Conservation (phyloP, 306 rosid genomes). For the Trifolium pratense region DNA sequence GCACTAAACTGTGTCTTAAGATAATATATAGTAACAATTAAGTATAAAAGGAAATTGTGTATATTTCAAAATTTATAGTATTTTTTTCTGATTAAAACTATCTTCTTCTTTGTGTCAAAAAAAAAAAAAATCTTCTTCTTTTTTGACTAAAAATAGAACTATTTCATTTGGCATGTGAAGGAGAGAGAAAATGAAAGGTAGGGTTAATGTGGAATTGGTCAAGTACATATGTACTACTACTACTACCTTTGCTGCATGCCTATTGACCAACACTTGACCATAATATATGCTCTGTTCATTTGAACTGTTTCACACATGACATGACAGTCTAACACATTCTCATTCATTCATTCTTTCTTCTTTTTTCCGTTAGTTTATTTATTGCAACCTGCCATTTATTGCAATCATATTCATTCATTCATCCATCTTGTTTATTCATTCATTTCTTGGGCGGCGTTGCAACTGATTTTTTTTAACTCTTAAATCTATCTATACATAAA, state of each 20-base stretch:
- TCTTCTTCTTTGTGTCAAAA: no score
- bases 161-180: constrained; percentile 48
- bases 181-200: constrained; percentile 40
- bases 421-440: constrained; percentile 42
- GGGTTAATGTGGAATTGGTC: constrained; percentile 39
- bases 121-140: no score
- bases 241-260: constrained; percentile 24
- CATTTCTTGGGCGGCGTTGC: constrained; percentile 47
- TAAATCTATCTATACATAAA: no score
- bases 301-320: constrained; percentile 43
- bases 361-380: constrained; percentile 31
- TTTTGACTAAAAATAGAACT: no score
- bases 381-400: constrained; percentile 41
- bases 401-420: constrained; percentile 43
- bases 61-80: no score
- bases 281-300: background rate
- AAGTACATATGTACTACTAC: constrained; percentile 41
- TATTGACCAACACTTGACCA: constrained; percentile 39
- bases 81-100: no score
- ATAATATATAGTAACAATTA: no score
- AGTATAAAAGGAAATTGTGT: no score
- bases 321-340: constrained; percentile 41
- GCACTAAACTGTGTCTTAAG: no score
- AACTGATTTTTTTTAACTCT: background rate
- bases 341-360: background rate